Base-by-base conservation (phyloP, 1,284 basidiomycete genomes). In the Phellopilus nigrolimitatus region DNA sequence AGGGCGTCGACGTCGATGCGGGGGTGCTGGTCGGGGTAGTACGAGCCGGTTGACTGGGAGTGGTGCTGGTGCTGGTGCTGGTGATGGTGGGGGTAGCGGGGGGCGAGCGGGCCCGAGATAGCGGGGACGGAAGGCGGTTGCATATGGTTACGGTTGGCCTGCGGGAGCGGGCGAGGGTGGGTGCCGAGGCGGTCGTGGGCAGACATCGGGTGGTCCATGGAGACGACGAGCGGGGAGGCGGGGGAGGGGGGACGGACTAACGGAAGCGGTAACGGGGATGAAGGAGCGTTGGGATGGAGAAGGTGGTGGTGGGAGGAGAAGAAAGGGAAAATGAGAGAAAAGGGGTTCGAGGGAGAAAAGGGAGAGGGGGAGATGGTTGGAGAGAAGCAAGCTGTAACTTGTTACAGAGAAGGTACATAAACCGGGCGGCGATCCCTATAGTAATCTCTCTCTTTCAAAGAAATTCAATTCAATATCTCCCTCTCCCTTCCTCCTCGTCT, bases 161-260 rank as follows among this genome's bases (percentile, higher is more conserved):
- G 31, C 6, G 31, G n/a, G 2, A n/a, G 2, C 6, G 10, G 31
- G 10, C 10, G 10, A 3, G 6, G 10, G 6, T 13, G 19, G 7
- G 34, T 17, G n/a, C n/a, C n/a, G 5, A n/a, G 28, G 2, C 31
- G 43, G 17, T 15, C 31, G 24, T 31, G 24, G 25, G 2, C 21
- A 19, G 12, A 6, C 22, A 25, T 42, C 40, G 22, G 17, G 19
- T 24, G 60, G 34, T 17, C 10, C 13, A 13, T 37, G 34, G n/a
- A 10, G 55, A 57, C 55, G 54, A 45, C 54, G 57, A 56, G 56
- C 43, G 57, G 58, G 12, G 51, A 50, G 40, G 54, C 44, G n/a
- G n/a, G n/a, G 40, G 19, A 31, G 36, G 44, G 61, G 45, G 19
- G 52, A 27, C n/a, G 10, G 43, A 27, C 24, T n/a, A 2, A 22